Base-by-base conservation (phyloP, 441 rosid species). In the Erodium moschatum region DNA sequence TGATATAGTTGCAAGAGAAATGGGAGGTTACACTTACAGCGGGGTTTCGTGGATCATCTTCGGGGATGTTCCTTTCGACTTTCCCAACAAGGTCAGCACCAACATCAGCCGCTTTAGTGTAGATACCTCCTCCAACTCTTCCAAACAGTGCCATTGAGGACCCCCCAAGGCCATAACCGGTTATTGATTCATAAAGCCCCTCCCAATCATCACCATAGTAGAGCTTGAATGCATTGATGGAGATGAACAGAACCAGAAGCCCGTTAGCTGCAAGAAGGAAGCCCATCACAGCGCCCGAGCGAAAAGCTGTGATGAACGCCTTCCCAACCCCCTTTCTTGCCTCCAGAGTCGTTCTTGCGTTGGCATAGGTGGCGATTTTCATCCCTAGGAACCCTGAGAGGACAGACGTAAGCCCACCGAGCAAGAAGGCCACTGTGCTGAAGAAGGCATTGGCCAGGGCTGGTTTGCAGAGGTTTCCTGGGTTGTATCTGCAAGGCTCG, bases 61-160 rank as follows among this genome's bases (percentile, higher is more conserved):
- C 86, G 4, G 86, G 86, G 66, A 81, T 83, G 64, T 81, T 83
- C 52, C 77, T 66, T 20, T 83, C 83, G 0, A 83, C 83, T 73
- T 81, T 83, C 29, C 84, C 86, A 0, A 81, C 84, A 61, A 81
- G 83, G 46, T 83, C 84, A 60, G 83, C 86, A 4, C 86, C 86
- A 0, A 83, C 81, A 70, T 81, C 86, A 19, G 81, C 79, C 52
- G 81, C 84, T 74, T 83, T 83, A 2, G 84, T 85, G 70, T 85
- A 85, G 21, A 87, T 87, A 58, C 85, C 89, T 24, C 92, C 85
- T 0, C 89, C 92, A 40, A 87, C 88, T 77, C 89, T 78, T 46
- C 89, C 90, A 50, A 87, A 87, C 40, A 85, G 85, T 0, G 85
- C 92, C 89, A 85, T 85, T 12, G 89, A 87, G 63, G 92, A 79